These are phyloP conservation scores for Phytopythium helicoides DNA, from an alignment of 352 stramenopile species.

Conservation along the genomic window DNA sequence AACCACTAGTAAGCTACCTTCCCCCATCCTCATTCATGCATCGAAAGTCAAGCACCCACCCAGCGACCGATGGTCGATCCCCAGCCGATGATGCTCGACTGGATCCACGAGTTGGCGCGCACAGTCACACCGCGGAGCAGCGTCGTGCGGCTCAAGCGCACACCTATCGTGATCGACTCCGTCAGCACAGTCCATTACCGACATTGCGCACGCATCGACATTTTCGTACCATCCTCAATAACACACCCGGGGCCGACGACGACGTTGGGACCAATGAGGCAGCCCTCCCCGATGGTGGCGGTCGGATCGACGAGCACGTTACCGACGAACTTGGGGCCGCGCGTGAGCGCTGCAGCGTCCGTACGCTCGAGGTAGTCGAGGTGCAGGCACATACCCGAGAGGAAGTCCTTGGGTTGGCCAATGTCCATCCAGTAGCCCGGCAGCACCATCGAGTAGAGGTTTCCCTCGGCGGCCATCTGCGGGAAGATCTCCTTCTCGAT, in stretches of 20 bases:
- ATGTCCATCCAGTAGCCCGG: slow-evolving; percentile 92
- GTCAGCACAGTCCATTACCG: too few species aligned
- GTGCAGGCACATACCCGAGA: slow-evolving; percentile 86
- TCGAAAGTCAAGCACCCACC: slow-evolving; percentile 34
- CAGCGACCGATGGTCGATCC: slow-evolving; percentile 83
- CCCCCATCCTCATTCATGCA: too few species aligned
- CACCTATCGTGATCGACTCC: slow-evolving; percentile 42
- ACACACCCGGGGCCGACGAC: slow-evolving; percentile 79
- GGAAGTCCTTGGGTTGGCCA: slow-evolving; percentile 88
- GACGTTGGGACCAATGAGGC: slow-evolving; percentile 84
- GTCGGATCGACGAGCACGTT: slow-evolving; percentile 85
- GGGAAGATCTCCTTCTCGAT: slow-evolving; percentile 92
- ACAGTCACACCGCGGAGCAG: slow-evolving; percentile 77
- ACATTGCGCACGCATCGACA: too few species aligned
- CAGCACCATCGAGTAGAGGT: slow-evolving; percentile 84
- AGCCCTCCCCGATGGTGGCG: slow-evolving; percentile 71
- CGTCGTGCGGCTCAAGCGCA: slow-evolving; percentile 79
- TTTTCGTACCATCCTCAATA: slow-evolving; percentile 77
- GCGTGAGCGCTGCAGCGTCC: slow-evolving; percentile 45
- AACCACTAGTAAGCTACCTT: too few species aligned
- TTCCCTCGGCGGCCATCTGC: slow-evolving; percentile 85
- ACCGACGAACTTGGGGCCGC: slow-evolving; percentile 70
- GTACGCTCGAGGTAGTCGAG: slow-evolving; percentile 66
- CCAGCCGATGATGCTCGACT: slow-evolving; percentile 90
- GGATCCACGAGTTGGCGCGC: slow-evolving; percentile 79